Conservation (phyloP, 2,329 filamentous ascomycete genomes). For the Fusarium metavorans region DNA sequence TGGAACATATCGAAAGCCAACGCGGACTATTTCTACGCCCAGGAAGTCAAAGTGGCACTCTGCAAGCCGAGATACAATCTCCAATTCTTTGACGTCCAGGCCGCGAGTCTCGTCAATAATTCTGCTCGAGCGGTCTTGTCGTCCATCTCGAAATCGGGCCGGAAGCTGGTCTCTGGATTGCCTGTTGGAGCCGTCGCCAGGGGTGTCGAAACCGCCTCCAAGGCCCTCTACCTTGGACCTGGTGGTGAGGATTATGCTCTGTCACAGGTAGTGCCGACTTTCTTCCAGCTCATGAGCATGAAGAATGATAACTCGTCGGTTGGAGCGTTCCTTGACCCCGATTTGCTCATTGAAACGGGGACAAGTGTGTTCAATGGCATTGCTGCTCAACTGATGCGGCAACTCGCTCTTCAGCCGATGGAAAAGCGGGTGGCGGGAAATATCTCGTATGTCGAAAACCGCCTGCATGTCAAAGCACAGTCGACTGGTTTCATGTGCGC, state of each 20-base stretch:
- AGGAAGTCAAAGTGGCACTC: conserved; percentile 33
- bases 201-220: conserved; percentile 21
- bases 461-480: conserved; percentile 26
- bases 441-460: conserved; percentile 24
- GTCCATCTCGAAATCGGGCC: not conserved
- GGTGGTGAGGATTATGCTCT: conserved; percentile 35
- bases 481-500: conserved; percentile 30
- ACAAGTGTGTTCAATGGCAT: conserved; percentile 29
- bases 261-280: conserved; percentile 37
- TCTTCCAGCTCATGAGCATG: conserved; percentile 45
- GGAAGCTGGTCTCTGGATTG: conserved; percentile 18
- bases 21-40: conserved; percentile 30
- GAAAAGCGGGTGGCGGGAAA: conserved; percentile 14
- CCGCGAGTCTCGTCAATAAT: conserved; percentile 18
- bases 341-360: conserved; percentile 24
- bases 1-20: conserved; percentile 13
- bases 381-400: conserved; percentile 24
- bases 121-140: conserved; percentile 16
- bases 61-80: conserved; percentile 39
- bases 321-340: conserved; percentile 24
- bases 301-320: conserved; percentile 23
- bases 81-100: conserved; percentile 20
- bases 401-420: conserved; percentile 23
- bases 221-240: conserved; percentile 27
- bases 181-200: conserved; percentile 26